Evolutionary conservation across 306 rosid species (phyloP).

Genomic region (Fragaria nilgerrensis): DNA sequence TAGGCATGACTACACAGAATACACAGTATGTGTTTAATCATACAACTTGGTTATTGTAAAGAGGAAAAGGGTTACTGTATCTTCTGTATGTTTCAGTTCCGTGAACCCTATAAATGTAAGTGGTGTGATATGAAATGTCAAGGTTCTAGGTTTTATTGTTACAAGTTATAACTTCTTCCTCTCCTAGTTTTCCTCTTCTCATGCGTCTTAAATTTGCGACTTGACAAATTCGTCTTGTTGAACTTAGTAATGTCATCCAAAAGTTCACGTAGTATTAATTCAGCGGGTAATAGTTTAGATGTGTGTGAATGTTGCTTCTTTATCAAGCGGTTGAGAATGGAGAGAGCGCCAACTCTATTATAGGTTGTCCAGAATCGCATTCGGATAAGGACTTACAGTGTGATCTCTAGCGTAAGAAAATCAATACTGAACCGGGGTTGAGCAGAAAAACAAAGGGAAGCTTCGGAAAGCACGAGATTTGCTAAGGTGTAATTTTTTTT

Average conservation of each 20-base stretch:
- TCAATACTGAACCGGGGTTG: too few relatives aligned
- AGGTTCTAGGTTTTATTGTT: neutral
- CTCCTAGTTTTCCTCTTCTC: neutral
- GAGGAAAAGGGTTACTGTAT: constrained; percentile 4
- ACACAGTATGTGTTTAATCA: constrained; percentile 22
- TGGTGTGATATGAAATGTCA: neutral
- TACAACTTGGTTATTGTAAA: constrained; percentile 23
- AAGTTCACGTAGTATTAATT: neutral
- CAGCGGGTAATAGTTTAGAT: too few relatives aligned
- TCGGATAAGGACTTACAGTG: too few relatives aligned
- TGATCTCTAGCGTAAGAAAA: too few relatives aligned
- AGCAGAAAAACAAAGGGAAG: too few relatives aligned
- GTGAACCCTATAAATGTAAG: constrained; percentile 15
- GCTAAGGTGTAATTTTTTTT: too few relatives aligned
- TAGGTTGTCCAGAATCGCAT: too few relatives aligned
- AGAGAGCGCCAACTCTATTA: too few relatives aligned
- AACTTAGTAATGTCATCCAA: too few relatives aligned
- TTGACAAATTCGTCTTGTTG: neutral
- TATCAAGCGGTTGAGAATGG: too few relatives aligned
- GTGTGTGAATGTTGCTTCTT: too few relatives aligned
- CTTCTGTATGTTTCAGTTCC: constrained; percentile 10
- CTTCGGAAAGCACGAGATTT: too few relatives aligned
- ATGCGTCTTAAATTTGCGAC: neutral
- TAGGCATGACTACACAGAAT: constrained; percentile 3
- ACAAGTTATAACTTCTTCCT: neutral